phyloP scores from a whole-genome alignment of 2,329 filamentous ascomycete genomes.

The Alternaria brassicae region DNA sequence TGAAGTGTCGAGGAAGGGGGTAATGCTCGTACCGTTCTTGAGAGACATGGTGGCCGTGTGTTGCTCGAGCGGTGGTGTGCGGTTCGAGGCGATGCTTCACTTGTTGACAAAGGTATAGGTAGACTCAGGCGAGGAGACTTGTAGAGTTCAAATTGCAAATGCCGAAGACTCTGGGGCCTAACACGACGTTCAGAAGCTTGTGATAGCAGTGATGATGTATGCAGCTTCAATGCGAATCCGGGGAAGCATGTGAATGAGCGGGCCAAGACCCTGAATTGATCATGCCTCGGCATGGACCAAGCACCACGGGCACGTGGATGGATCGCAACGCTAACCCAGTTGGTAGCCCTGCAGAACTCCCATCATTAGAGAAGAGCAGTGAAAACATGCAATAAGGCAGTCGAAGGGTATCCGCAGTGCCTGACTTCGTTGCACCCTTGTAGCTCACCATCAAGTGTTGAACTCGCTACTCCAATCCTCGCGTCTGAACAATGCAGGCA shows the following conservation, averaged over 20 bases:
- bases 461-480: neutral
- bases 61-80: neutral
- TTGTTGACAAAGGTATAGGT: neutral
- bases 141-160: neutral
- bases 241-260: constrained; percentile 35
- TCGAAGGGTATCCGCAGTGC: neutral
- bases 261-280: constrained; percentile 17
- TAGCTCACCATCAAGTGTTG: neutral
- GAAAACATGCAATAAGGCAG: neutral
- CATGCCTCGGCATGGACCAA: constrained; percentile 28
- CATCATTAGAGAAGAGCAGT: neutral
- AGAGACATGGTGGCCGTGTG: constrained; percentile 41
- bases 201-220: constrained; percentile 29
- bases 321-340: neutral
- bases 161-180: constrained; percentile 22
- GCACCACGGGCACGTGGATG: constrained; percentile 28
- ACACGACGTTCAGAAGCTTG: constrained; percentile 31
- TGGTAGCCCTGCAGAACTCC: neutral
- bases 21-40: constrained; percentile 31
- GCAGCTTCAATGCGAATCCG: constrained; percentile 15
- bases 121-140: neutral
- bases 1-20: neutral
- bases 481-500: neutral
- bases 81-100: neutral
- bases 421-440: neutral